Evolutionary conservation across 306 rosid genomes (phyloP).

Genomic region (Lithocarpus polystachyus): DNA sequence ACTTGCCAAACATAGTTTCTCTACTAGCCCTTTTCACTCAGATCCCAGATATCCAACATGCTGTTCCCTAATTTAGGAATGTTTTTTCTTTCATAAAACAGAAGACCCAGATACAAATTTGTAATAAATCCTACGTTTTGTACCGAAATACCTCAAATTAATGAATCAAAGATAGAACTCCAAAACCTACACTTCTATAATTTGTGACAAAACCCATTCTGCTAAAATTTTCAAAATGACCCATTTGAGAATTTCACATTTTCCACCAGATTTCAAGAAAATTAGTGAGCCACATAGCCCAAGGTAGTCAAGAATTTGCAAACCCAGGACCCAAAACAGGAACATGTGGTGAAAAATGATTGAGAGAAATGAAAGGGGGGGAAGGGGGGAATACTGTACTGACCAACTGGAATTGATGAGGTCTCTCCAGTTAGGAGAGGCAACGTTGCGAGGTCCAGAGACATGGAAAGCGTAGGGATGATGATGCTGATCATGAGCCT

Average conservation of each 20-base stretch:
- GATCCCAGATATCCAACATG: not conserved
- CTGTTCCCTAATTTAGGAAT: not conserved
- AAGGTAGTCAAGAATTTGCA: not conserved
- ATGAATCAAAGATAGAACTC: not conserved
- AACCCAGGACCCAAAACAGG: not conserved
- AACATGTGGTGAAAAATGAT: not conserved
- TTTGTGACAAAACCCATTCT: slow-evolving; percentile 9
- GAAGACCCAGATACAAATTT: not conserved
- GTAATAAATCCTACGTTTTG: not conserved
- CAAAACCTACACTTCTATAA: no score
- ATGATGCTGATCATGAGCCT: slow-evolving; percentile 23
- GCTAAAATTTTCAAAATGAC: slow-evolving; percentile 1
- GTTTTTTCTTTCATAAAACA: not conserved
- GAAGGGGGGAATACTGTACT: slow-evolving; percentile 15
- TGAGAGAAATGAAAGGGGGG: slow-evolving; percentile 18
- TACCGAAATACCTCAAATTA: not conserved
- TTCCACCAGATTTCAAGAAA: not conserved
- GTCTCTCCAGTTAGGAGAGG: slow-evolving; percentile 82
- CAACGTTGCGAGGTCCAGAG: slow-evolving; percentile 84
- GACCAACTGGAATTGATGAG: slow-evolving; percentile 79
- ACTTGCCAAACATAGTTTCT: not conserved
- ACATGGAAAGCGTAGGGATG: slow-evolving; percentile 85
- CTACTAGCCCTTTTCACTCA: not conserved
- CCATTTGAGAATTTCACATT: not conserved
- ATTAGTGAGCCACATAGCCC: no score